Percentiles rank a stretch among this genome's conserved stretches.
Conservation (phyloP, 2,329 filamentous ascomycete genomes). For the Microascus cirrosus region DNA sequence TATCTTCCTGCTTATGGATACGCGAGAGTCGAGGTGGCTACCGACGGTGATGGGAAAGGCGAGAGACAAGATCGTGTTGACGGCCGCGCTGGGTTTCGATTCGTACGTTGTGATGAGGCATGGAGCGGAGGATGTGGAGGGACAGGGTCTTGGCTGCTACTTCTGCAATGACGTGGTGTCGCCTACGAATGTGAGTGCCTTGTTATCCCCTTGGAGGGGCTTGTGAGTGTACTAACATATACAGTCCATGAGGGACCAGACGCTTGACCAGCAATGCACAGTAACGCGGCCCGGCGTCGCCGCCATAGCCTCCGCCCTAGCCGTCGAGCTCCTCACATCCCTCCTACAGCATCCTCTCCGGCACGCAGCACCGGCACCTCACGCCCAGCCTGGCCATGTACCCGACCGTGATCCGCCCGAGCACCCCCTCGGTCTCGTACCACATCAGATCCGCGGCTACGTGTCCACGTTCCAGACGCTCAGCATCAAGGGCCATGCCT, state of each 20-base stretch:
- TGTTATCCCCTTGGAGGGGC: neutral
- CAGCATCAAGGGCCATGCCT: conserved; percentile 61
- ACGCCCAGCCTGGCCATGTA: conserved; percentile 21
- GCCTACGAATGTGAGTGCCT: conserved; percentile 68
- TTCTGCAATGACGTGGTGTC: conserved; percentile 98
- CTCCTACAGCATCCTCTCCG: conserved; percentile 75
- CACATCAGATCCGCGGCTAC: conserved; percentile 73
- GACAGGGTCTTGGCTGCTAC: conserved; percentile 78
- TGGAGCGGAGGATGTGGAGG: conserved; percentile 52
- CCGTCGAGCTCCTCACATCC: conserved; percentile 83
- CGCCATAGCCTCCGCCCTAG: conserved; percentile 78
- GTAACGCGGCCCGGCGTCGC: conserved; percentile 90
- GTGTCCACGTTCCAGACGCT: conserved; percentile 64
- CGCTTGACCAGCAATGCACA: conserved; percentile 94
- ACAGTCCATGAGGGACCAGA: conserved; percentile 86
- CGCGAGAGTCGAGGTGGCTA: conserved; percentile 86
- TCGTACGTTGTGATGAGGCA: conserved; percentile 97
- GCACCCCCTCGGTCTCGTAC: conserved; percentile 58
- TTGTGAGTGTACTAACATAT: conserved; percentile 7
- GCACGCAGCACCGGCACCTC: conserved; percentile 47
- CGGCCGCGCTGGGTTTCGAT: conserved; percentile 91
- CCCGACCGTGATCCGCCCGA: conserved; percentile 45
- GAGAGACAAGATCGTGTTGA: conserved; percentile 88
- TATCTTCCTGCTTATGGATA: conserved; percentile 96
- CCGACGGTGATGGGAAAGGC: conserved; percentile 95